Conservation (phyloP, 2,329 filamentous ascomycete species). For the Fusarium udum region DNA sequence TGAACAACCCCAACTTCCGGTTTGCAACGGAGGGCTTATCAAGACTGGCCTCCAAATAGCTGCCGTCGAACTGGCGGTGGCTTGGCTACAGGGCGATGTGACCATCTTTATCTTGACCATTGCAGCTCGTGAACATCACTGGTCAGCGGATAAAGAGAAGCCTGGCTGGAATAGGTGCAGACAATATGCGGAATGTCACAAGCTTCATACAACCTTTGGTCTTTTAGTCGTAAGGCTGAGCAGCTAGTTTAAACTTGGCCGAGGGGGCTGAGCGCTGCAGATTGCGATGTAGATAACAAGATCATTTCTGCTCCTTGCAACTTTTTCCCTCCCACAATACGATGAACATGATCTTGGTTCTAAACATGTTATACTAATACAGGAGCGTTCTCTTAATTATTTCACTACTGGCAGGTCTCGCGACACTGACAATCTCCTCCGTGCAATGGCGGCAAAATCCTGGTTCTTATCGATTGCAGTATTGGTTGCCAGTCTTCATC, state of each 20-base stretch:
- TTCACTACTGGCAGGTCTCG: rapidly evolving
- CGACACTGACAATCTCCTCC: rapidly evolving
- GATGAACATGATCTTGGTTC: rapidly evolving
- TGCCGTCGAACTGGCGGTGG: neutral
- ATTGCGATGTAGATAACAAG: neutral
- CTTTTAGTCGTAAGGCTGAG: neutral
- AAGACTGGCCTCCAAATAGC: neutral
- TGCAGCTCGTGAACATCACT: rapidly evolving
- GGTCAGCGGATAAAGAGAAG: neutral
- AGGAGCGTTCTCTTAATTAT: no score
- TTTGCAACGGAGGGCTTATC: rapidly evolving
- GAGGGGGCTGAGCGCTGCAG: neutral
- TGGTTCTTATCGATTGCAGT: neutral
- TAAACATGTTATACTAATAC: neutral
- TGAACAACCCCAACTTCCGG: neutral
- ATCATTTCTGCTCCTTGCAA: no score
- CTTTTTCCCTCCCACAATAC: no score
- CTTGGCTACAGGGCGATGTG: neutral
- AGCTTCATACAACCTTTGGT: rapidly evolving
- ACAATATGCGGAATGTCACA: neutral
- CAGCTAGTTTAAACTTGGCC: no score
- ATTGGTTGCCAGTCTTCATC: neutral
- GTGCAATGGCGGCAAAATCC: neutral
- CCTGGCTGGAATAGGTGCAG: neutral
- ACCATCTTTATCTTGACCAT: rapidly evolving